Conservation (phyloP, 306 rosid genomes). For the Nissolia schottii region DNA sequence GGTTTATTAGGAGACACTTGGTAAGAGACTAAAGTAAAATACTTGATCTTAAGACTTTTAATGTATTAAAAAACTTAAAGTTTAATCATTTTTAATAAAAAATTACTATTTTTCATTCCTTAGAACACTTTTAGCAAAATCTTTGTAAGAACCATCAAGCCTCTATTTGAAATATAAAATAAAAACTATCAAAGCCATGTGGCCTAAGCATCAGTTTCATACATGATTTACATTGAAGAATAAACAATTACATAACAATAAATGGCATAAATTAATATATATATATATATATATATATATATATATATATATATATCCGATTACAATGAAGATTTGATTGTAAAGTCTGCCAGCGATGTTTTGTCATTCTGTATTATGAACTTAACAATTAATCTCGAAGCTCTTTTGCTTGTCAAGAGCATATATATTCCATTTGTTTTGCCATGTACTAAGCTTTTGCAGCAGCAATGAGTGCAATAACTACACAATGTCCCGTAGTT, state of each 20-base stretch:
- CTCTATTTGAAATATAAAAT: too few relatives aligned
- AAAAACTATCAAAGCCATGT: neutral
- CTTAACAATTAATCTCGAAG: neutral
- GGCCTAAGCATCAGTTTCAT: neutral
- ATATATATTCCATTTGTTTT: neutral
- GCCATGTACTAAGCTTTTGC: neutral
- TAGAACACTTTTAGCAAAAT: too few relatives aligned
- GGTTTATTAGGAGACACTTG: too few relatives aligned
- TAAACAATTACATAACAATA: neutral
- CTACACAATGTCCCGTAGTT: neutral
- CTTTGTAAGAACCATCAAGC: too few relatives aligned
- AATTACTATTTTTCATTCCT: too few relatives aligned
- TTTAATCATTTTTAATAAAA: too few relatives aligned
- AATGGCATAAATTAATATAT: neutral
- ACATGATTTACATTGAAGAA: neutral
- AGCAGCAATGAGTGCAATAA: conserved; percentile 1
- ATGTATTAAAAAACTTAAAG: too few relatives aligned
- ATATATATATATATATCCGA: neutral
- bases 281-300: too few relatives aligned
- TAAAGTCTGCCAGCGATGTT: neutral
- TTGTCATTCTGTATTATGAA: neutral
- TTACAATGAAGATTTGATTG: neutral
- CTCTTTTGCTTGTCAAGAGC: neutral
- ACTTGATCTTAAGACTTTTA: too few relatives aligned
- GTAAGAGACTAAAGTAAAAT: too few relatives aligned